Conservation (phyloP, 1,284 basidiomycete species). For the Moesziomyces antarcticus region DNA sequence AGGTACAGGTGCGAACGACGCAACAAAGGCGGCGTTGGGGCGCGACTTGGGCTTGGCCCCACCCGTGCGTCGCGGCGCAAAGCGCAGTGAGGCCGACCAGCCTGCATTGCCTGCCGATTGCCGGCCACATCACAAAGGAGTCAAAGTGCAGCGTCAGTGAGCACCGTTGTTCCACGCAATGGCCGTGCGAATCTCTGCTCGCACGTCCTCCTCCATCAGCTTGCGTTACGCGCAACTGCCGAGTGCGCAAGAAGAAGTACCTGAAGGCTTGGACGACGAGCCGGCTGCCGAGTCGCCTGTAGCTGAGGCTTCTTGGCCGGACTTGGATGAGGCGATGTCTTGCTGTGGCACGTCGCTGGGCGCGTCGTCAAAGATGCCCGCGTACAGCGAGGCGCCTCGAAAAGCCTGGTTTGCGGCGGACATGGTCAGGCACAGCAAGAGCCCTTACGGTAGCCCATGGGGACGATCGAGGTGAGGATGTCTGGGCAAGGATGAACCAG, state of each 20-base stretch:
- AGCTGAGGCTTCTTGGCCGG: not conserved
- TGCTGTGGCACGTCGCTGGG: not conserved
- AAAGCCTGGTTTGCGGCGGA: conserved; percentile 25
- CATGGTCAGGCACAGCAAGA: conserved; percentile 3
- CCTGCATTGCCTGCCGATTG: conserved; percentile 13
- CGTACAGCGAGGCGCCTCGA: conserved; percentile 47
- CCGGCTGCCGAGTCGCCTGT: conserved; percentile 4
- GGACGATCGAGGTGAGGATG: no score
- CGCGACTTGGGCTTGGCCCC: conserved; percentile 27
- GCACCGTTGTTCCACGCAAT: conserved; percentile 7
- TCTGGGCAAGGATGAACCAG: no score
- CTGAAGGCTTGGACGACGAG: conserved; percentile 31
- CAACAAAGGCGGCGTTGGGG: conserved; percentile 39
- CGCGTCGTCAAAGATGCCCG: conserved; percentile 43
- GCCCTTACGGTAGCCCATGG: no score
- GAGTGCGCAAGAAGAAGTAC: conserved; percentile 13
- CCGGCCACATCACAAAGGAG: conserved; percentile 1
- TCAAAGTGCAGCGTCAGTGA: conserved; percentile 22
- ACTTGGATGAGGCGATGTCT: not conserved
- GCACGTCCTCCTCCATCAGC: conserved; percentile 2
- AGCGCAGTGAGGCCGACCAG: conserved; percentile 60
- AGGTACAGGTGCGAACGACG: conserved; percentile 23
- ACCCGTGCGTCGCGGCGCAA: conserved; percentile 49
- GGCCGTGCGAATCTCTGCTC: not conserved
- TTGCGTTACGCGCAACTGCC: no score